Conservation (phyloP, 495 filamentous ascomycete genomes). For the Neurospora africana region DNA sequence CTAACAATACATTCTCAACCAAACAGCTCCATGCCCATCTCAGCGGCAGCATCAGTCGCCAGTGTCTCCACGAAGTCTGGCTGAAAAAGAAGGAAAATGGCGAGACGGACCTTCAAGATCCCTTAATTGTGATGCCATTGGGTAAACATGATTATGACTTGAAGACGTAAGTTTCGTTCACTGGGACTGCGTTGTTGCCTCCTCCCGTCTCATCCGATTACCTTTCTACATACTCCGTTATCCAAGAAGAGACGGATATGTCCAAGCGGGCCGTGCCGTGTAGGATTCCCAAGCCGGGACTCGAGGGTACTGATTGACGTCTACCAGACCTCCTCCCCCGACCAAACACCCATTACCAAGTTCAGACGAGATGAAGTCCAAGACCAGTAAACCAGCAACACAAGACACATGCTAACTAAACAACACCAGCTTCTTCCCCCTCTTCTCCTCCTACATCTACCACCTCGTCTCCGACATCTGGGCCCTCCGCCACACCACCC, state of each 20-base stretch:
- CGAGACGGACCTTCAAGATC: constrained; percentile 53
- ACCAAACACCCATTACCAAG: background rate
- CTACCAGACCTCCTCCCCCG: background rate
- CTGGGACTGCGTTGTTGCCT: background rate
- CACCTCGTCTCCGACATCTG: constrained; percentile 49
- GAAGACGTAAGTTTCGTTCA: constrained; percentile 47
- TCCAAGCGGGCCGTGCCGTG: background rate
- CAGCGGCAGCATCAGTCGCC: constrained; percentile 65
- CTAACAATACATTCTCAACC: background rate
- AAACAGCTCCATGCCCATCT: constrained; percentile 73
- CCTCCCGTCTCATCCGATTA: background rate
- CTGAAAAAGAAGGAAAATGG: constrained; percentile 37
- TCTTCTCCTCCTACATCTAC: constrained; percentile 55
- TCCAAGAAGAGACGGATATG: background rate
- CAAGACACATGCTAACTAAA: constrained; percentile 26
- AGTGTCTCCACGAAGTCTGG: constrained; percentile 73
- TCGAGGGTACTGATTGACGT: background rate
- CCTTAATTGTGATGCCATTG: constrained; percentile 53
- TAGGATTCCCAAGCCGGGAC: background rate
- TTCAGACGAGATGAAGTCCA: background rate
- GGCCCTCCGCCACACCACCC: constrained; percentile 52
- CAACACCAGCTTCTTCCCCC: constrained; percentile 38
- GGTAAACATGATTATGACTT: constrained; percentile 62
- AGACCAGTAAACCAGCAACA: background rate
- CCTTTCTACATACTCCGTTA: background rate